A percentile compares a stretch with the other conserved stretches of the same genome.
phyloP scores from a whole-genome alignment of 2,329 filamentous ascomycete species.

The Cladophialophora immunda region DNA sequence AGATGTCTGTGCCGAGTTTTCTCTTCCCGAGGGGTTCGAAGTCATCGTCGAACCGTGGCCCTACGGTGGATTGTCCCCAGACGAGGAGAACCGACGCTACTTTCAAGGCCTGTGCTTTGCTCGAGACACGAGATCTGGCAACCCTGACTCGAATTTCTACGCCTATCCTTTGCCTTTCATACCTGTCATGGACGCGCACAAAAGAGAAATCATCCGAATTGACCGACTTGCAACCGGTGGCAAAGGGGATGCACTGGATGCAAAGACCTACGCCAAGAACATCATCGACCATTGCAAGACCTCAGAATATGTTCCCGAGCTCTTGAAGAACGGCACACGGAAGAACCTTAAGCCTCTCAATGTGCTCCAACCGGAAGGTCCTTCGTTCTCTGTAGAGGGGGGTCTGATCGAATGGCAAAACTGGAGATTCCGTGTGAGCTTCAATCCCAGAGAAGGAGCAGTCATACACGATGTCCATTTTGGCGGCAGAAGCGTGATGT shows the following conservation, averaged over 20 bases:
- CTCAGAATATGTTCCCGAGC: constrained; percentile 61
- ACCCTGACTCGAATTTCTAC: constrained; percentile 69
- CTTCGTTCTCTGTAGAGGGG: constrained; percentile 68
- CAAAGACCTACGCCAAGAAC: constrained; percentile 53
- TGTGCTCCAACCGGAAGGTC: constrained; percentile 74
- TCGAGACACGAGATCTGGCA: constrained; percentile 55
- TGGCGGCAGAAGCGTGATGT: constrained; percentile 70
- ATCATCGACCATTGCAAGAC: constrained; percentile 62
- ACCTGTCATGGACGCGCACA: constrained; percentile 66
- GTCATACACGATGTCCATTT: constrained; percentile 73
- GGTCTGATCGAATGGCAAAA: constrained; percentile 69
- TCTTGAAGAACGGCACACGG: constrained; percentile 59
- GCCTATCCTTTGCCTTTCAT: constrained; percentile 68
- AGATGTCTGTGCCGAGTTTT: constrained; percentile 59
- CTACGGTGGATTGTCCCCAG: constrained; percentile 62
- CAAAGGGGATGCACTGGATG: constrained; percentile 57
- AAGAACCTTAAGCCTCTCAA: constrained; percentile 73
- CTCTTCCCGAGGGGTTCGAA: constrained; percentile 64
- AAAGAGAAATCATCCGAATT: constrained; percentile 64
- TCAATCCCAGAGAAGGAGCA: constrained; percentile 72
- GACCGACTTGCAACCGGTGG: constrained; percentile 65
- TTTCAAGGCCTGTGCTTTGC: constrained; percentile 66
- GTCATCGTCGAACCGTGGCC: constrained; percentile 62
- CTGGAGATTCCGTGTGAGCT: constrained; percentile 72
- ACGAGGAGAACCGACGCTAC: constrained; percentile 58